A percentile compares a stretch with the other conserved stretches of the same genome.
Evolutionary conservation across 352 stramenopile species (phyloP).

Genomic region (Phytophthora crassamura): DNA sequence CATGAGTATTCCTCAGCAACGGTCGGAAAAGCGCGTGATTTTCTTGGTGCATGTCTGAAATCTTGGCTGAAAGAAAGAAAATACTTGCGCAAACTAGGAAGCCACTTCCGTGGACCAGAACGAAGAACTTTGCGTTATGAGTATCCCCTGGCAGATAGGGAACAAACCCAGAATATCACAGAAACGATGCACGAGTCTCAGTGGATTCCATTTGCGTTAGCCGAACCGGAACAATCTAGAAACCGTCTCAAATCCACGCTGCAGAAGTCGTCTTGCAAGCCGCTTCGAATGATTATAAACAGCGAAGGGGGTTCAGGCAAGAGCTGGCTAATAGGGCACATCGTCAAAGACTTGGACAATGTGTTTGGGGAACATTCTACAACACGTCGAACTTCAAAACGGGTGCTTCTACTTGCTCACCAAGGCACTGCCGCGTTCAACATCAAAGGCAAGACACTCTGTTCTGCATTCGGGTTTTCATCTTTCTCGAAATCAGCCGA

Average conservation of each 20-base stretch:
- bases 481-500: no score
- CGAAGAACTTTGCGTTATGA: not conserved
- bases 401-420: not conserved
- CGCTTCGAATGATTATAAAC: not conserved
- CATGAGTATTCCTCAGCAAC: no score
- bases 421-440: not conserved
- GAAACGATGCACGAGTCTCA: not conserved
- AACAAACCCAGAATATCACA: not conserved
- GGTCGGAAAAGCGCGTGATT: no score
- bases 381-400: not conserved
- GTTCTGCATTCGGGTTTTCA: no score
- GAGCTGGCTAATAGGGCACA: not conserved
- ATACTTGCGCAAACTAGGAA: not conserved
- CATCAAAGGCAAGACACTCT: not conserved
- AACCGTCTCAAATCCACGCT: not conserved
- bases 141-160: not conserved
- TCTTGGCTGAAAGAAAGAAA: not conserved
- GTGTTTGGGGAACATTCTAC: not conserved
- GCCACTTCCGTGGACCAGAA: not conserved
- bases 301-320: not conserved
- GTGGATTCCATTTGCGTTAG: slow-evolving; percentile 1
- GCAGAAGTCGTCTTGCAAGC: not conserved
- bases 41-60: no score
- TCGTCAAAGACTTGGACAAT: not conserved
- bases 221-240: not conserved